phyloP scores from a whole-genome alignment of 108 stramenopile genomes.

The Stephanodiscus triporus region DNA sequence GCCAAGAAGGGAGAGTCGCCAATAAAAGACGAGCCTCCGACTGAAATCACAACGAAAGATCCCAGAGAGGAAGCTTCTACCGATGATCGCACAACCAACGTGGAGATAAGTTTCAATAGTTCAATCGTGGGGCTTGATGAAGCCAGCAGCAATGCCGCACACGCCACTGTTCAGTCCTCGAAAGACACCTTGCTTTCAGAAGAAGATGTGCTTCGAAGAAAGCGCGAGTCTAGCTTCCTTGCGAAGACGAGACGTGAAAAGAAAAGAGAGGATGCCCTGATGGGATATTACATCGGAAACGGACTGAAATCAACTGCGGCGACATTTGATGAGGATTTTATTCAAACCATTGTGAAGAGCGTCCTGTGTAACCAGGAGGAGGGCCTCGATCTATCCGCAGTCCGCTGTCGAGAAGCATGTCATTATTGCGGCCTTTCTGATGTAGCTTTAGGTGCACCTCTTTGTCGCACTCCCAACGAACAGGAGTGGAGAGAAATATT shows the following conservation, averaged over 20 bases:
- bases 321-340: constrained; percentile 77
- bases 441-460: constrained; percentile 69
- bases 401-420: constrained; percentile 67
- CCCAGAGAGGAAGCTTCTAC: constrained; percentile 16
- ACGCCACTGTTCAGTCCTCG: constrained; percentile 27
- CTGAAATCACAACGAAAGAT: constrained; percentile 10
- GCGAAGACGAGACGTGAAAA: constrained; percentile 69
- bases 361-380: constrained; percentile 54
- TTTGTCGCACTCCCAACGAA: constrained; percentile 76
- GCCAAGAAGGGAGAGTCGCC: constrained; percentile 1
- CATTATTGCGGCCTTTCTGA: constrained; percentile 83
- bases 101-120: constrained; percentile 20
- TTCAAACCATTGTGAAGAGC: constrained; percentile 69
- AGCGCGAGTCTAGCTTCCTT: constrained; percentile 44
- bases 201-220: constrained; percentile 54
- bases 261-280: constrained; percentile 70
- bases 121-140: constrained; percentile 25
- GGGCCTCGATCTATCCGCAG: constrained; percentile 55
- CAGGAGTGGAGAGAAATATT: constrained; percentile 80
- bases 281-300: constrained; percentile 69
- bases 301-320: constrained; percentile 70
- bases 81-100: constrained; percentile 5
- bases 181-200: constrained; percentile 42
- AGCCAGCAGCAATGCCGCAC: constrained; percentile 24
- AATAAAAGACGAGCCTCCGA: background rate